Base-by-base conservation (phyloP, 2,329 filamentous ascomycete species). In the Verticillium klebahnii region DNA sequence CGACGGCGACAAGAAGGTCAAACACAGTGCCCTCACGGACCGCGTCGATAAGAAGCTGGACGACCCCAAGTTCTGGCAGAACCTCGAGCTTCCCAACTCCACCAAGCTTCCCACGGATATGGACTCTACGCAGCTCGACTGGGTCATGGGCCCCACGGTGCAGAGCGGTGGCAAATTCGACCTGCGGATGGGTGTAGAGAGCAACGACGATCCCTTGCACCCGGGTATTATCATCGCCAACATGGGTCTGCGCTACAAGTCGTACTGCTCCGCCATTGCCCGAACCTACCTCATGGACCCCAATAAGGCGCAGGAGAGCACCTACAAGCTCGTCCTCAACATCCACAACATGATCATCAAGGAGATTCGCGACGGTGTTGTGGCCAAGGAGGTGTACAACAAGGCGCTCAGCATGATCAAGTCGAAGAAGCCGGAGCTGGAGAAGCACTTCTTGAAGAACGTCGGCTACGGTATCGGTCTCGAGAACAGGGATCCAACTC, bases 101-200 rank as follows among this genome's bases (percentile, higher is more conserved):
- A 83, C 84, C 63, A 97, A 94, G 76, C 83, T 97, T 60, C 92
- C 94, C 1, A 82, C 86, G 17, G 93, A 96, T 69, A 94, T 99
- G 68, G 95, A 98, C 72, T 82, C 91, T 2, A 80, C 88, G 64
- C 92, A 97, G 72, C 86, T 99, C 60, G 95, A 99, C 75, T 99
- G 95, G 94, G 91, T 92, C 52, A 86, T 97, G 63, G 91, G 91
- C 5, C 94, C 94, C 2, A 88, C 93, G 1, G 89, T 99, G 56
- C 94, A 99, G 79, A 98, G 93, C 71, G 95, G 96, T 68, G 95
- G 95, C 68, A 93, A 92, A 70, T 99, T 96, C 73, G 96, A 99
- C 70, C 80, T 99, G 34, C 91, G 90, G 70, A 89, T 97, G 69
- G 85, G 85, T 12, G 84, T 87, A 2, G 89, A 93, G 62, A 86